Evolutionary conservation across 2,329 filamentous ascomycete species (phyloP), one percentile per base, ranked within the genome.

Genomic region (Sarocladium oryzae): DNA sequence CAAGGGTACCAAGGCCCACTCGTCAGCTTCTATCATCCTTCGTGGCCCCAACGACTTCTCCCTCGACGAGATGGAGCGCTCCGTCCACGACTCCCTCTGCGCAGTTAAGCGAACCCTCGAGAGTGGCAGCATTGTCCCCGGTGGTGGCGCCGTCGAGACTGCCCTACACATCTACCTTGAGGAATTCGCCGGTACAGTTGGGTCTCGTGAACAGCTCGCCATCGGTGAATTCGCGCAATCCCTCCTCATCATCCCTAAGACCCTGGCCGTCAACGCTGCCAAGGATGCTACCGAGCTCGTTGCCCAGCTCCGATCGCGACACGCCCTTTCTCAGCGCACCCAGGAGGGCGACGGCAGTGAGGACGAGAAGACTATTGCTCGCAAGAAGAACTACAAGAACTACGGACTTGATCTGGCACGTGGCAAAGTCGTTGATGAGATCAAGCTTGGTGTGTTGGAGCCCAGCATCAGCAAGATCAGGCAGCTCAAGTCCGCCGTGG

Each of bases 11-110:
- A 97, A 96, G 76, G 81, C 87, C 24, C 89, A 93, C 72, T 93
- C 87, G 2, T 95, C 91, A 6, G 91, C 93, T 26, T 99, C 93
- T 16, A 90, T 96, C 69, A 95, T 99, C 60, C 86, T 99, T 51
- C 88, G 93, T 53, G 93, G 93, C 41, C 80, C 93, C 60, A 97
- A 99, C 71, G 93, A 99, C 70, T 97, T 88, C 74, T 89, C 89
- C 55, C 82, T 99, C 26, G 93, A 99, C 64, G 93, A 99, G 78
- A 99, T 97, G 92, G 93, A 99, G 78, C 88, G 93, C 57, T 97
- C 93, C 1, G 84, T 99, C 16, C 93, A 99, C 74, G 93, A 99
- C 71, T 95, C 92, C 13, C 79, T 99, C 43, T 96, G 89, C 59
- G 93, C 93, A 43, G 91, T 99, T 57, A 99, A 99, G 84, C 84